Percentiles rank a stretch among this genome's conserved stretches.
Evolutionary conservation across 2,329 filamentous ascomycete genomes (phyloP).

Genomic region (Aotearoamyces nothofagi): DNA sequence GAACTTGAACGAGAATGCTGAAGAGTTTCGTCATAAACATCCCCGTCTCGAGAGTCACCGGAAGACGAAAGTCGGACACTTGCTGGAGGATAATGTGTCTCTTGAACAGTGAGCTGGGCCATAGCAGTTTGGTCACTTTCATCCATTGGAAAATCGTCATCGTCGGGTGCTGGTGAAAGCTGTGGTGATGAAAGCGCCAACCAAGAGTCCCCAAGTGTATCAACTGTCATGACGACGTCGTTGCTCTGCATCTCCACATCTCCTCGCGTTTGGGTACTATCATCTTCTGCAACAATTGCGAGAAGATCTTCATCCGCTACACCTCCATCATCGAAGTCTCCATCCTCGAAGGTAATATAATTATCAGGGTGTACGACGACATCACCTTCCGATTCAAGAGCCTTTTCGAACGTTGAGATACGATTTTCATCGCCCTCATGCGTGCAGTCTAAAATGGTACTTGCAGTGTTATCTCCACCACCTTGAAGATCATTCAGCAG

Average conservation of each 20-base stretch:
- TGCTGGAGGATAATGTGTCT: slow-evolving; percentile 9
- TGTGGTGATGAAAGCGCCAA: too few species aligned
- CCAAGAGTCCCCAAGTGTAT: too few species aligned
- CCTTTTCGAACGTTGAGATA: too few species aligned
- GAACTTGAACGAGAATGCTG: slow-evolving; percentile 11
- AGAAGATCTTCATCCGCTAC: slow-evolving; percentile 7
- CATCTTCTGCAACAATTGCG: slow-evolving; percentile 5
- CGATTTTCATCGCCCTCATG: too few species aligned
- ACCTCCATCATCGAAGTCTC: slow-evolving; percentile 1
- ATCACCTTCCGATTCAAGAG: too few species aligned
- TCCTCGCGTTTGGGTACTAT: too few species aligned
- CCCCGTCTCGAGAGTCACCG: slow-evolving; percentile 5
- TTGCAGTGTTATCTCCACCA: too few species aligned
- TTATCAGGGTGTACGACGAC: too few species aligned
- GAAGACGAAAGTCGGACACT: slow-evolving; percentile 8
- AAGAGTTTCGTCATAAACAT: slow-evolving; percentile 15
- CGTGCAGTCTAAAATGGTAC: too few species aligned
- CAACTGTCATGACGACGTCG: too few species aligned
- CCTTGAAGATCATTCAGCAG: too few species aligned
- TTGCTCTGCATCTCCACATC: too few species aligned
- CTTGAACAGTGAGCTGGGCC: slow-evolving; percentile 8
- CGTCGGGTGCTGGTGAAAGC: slow-evolving; percentile 1
- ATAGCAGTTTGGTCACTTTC: slow-evolving; percentile 13
- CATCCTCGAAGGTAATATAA: neutral
- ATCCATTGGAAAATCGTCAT: slow-evolving; percentile 15